Percentiles rank a stretch among this genome's conserved stretches.
Conservation (phyloP, 208 protist genomes). For the Trypanosoma scelopori region DNA sequence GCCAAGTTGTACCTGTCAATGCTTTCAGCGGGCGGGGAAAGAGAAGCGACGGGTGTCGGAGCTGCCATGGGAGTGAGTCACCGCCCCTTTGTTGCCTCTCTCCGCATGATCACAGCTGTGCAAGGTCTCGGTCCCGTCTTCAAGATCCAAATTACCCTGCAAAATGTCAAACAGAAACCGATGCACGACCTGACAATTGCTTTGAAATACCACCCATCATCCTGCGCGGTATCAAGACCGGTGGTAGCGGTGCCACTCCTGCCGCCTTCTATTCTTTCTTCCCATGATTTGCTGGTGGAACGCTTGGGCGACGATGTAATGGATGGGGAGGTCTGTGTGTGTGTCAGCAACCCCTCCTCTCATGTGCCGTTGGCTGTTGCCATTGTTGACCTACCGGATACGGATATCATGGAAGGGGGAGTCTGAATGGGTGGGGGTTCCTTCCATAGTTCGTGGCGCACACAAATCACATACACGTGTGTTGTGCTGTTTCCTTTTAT, state of each 20-base stretch:
- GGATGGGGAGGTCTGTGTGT: slow-evolving; percentile 64
- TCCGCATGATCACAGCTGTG: slow-evolving; percentile 49
- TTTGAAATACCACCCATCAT: slow-evolving; percentile 45
- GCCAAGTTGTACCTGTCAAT: slow-evolving; percentile 87
- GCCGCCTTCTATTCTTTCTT: slow-evolving; percentile 62
- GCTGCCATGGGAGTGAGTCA: background rate
- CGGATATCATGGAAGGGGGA: slow-evolving; percentile 49
- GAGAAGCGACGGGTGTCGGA: slow-evolving; percentile 19
- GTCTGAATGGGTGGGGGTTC: slow-evolving; percentile 21
- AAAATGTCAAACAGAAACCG: slow-evolving; percentile 67
- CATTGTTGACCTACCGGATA: slow-evolving; percentile 83
- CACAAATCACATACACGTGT: no score
- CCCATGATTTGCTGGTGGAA: slow-evolving; percentile 60
- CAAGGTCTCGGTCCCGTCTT: slow-evolving; percentile 93
- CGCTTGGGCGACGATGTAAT: slow-evolving; percentile 52
- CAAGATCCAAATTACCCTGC: slow-evolving; percentile 77
- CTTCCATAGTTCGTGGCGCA: slow-evolving; percentile 5
- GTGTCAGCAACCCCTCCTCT: slow-evolving; percentile 32
- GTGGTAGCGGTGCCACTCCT: slow-evolving; percentile 63
- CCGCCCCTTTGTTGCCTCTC: background rate
- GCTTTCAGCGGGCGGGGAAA: slow-evolving; percentile 47
- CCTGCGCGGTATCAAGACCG: slow-evolving; percentile 61
- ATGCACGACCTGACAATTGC: slow-evolving; percentile 63
- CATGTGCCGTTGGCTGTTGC: slow-evolving; percentile 53
- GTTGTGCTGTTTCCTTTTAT: no score